A percentile compares a stretch with the other conserved stretches of the same genome.
phyloP scores from a whole-genome alignment of 192 early-diverging fungal genomes.

The Jimgerdemannia lactiflua region DNA sequence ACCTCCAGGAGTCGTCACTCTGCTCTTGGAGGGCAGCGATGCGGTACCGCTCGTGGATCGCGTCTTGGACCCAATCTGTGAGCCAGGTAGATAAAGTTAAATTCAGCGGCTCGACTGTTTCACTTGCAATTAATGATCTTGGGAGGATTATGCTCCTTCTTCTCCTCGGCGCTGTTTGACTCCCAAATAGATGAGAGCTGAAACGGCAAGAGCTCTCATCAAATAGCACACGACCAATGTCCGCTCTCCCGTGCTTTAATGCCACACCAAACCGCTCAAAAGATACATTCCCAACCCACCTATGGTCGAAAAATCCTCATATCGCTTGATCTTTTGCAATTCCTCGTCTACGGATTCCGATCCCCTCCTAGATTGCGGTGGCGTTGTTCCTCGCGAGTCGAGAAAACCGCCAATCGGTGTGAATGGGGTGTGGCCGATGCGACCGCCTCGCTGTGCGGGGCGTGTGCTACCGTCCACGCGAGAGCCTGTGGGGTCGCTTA shows the following conservation, averaged over 20 bases:
- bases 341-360: constrained; percentile 39
- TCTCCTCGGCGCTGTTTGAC: not conserved
- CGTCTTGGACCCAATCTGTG: constrained; percentile 67
- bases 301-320: constrained; percentile 69
- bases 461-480: no score
- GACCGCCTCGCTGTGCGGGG: not conserved
- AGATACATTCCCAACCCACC: constrained; percentile 28
- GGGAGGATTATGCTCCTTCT: not conserved
- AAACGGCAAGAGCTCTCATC: no score
- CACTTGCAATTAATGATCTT: not conserved
- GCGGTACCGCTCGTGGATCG: constrained; percentile 55
- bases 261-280: not conserved
- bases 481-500: no score
- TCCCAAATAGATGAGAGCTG: not conserved
- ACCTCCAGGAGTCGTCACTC: constrained; percentile 46
- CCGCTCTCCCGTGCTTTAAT: not conserved
- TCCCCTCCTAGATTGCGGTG: not conserved
- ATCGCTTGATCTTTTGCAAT: constrained; percentile 48
- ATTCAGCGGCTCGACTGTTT: constrained; percentile 13
- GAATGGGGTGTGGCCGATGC: not conserved
- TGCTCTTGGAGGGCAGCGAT: constrained; percentile 35
- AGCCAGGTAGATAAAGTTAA: not conserved
- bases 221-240: no score
- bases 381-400: not conserved
- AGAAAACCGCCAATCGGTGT: not conserved